Evolutionary conservation across 2,329 filamentous ascomycete genomes (phyloP), one percentile per base, ranked within the genome.

Genomic region (Dryadomyces sulphureus): DNA sequence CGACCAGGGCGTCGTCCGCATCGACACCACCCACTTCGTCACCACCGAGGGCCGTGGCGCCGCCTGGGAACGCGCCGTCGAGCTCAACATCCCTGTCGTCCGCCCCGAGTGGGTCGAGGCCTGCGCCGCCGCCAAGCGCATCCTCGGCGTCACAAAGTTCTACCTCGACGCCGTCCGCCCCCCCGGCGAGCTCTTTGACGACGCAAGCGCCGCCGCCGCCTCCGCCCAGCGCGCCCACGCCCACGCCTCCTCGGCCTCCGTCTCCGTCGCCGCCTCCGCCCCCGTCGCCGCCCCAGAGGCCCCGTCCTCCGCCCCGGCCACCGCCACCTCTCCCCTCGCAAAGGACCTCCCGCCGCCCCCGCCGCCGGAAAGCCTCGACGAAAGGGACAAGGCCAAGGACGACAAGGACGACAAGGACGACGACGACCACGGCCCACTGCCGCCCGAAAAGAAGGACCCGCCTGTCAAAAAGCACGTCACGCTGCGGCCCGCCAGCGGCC

Each of bases 1-100:
- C 38, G 52, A 54, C 4, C 49, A 47, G 22, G 90, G 95, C 55
- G 76, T 76, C 12, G 88, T 96, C 44, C 77, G 90, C 56, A 96
- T 98, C 59, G 92, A 98, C 61, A 98, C 92, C 1, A 98, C 92
- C 16, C 92, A 98, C 65, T 98, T 98, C 61, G 87, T 98, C 49
- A 96, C 90, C 52, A 94, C 87, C 9, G 92, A 98, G 62, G 89
- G 89, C 25, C 72, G 89, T 47, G 92, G 92, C 27, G 73, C 84
- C 43, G 75, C 82, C 12, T 98, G 92, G 92, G 92, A 98, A 66
- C 93, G 92, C 69, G 92, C 92, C 1, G 81, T 90, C 25, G 90
- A 96, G 68, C 93, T 89, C 77, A 98, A 96, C 62, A 94, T 98
- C 46, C 92, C 92, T 7, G 87, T 98, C 11, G 92, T 98, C 20